Evolutionary conservation across 495 filamentous ascomycete genomes (phyloP), one percentile per base, ranked within the genome.

Genomic region (Echria macrotheca): DNA sequence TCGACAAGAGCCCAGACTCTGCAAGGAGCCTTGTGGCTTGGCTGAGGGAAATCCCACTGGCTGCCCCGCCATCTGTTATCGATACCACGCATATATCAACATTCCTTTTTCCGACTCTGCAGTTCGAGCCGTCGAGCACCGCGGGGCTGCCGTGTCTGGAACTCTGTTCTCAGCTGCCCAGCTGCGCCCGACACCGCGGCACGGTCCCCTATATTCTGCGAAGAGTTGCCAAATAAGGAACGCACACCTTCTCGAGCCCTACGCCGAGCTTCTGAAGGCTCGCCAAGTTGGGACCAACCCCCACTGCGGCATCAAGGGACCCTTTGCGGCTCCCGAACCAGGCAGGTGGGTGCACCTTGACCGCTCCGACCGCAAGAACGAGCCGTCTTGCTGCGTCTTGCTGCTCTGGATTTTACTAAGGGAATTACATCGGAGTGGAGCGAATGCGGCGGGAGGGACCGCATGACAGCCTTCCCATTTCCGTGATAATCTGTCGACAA

Each of bases 301-400:
- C 44, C 44, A 46, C 44, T 8, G 18, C 23, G 17, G 11, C 21
- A 19, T 18, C 28, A 36, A 21, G 12, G 6, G 17, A 21, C 24
- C n/a, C n/a, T n/a, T n/a, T n/a, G n/a, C n/a, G n/a, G n/a, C 28
- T 36, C 28, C 44, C 44, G 44, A 35, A 46, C 44, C 19, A 21
- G 44, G 44, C 44, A 46, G 44, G 44, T 35, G 44, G 31, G 31
- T 32, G 42, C 18, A n/a, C 41, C 41, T 21, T 44, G 41, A 44
- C 41, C 41, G 41, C 41, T 28, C 21, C 35, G 14, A 18, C 35
- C n/a, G n/a, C 35, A n/a, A n/a, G n/a, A n/a, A n/a, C n/a, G n/a
- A n/a, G n/a, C n/a, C n/a, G n/a, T n/a, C n/a, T n/a, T n/a, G n/a
- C n/a, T n/a, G n/a, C n/a, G n/a, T n/a, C n/a, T n/a, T n/a, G n/a